These are phyloP conservation scores for Phytophthora quininea DNA, from an alignment of 352 stramenopile species.

Conservation along the genomic window DNA sequence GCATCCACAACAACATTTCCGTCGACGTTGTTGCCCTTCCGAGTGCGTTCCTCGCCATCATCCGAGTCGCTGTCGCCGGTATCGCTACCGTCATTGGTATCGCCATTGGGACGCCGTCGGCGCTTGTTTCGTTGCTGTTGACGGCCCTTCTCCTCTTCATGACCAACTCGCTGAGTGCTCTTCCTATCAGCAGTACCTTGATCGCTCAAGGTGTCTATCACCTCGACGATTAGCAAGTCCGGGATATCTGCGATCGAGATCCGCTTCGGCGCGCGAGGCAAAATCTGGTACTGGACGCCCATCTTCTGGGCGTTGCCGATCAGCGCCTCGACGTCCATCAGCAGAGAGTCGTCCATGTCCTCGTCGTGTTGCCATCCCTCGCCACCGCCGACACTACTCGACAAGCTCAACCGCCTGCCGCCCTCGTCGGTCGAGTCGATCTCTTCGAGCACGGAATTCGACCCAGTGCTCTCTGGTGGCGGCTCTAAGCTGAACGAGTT, in stretches of 20 bases:
- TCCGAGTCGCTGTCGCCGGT: slow-evolving; percentile 23
- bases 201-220: slow-evolving; percentile 33
- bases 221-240: slow-evolving; percentile 72
- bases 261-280: slow-evolving; percentile 52
- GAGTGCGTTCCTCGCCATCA: slow-evolving; percentile 8
- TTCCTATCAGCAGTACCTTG: slow-evolving; percentile 9
- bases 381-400: slow-evolving; percentile 28
- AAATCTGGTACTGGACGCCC: slow-evolving; percentile 65
- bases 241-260: slow-evolving; percentile 76
- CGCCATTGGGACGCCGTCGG: slow-evolving; percentile 21
- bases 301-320: slow-evolving; percentile 79
- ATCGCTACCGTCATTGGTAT: slow-evolving; percentile 15
- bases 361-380: slow-evolving; percentile 35
- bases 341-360: slow-evolving; percentile 53
- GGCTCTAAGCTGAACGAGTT: slow-evolving; percentile 32
- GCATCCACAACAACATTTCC: slow-evolving; percentile 33
- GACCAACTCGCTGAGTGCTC: background rate
- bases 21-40: slow-evolving; percentile 29
- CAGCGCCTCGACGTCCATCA: slow-evolving; percentile 71
- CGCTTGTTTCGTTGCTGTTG: slow-evolving; percentile 30
- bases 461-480: slow-evolving; percentile 25
- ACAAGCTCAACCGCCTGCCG: slow-evolving; percentile 28
- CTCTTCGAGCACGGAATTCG: slow-evolving; percentile 33
- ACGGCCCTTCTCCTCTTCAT: slow-evolving; percentile 23
- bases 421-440: slow-evolving; percentile 25